Evolutionary conservation across 2,329 filamentous ascomycete genomes (phyloP).

Genomic region (Fusarium hostae): DNA sequence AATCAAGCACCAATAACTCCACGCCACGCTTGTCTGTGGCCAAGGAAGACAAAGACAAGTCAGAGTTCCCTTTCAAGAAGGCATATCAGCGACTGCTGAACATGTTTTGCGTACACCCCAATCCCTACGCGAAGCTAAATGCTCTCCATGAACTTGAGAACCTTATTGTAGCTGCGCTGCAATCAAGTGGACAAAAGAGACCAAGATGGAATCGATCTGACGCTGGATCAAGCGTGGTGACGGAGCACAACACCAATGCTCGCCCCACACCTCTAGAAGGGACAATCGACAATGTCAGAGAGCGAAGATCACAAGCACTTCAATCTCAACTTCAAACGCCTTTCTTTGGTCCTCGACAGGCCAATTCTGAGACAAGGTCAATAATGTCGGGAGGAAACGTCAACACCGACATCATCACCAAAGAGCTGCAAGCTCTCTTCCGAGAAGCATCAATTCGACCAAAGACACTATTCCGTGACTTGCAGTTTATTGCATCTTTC

Average conservation of each 20-base stretch:
- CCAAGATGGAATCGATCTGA: conserved; percentile 52
- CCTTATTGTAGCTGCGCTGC: conserved; percentile 79
- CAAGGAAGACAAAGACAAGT: conserved; percentile 43
- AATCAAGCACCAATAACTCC: conserved; percentile 47
- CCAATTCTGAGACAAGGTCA: conserved; percentile 61
- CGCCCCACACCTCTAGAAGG: conserved; percentile 68
- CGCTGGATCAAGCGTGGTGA: conserved; percentile 48
- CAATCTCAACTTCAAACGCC: conserved; percentile 46
- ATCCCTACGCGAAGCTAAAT: conserved; percentile 86
- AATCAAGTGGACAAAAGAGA: conserved; percentile 49
- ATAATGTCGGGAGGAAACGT: conserved; percentile 60
- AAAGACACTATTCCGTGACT: conserved; percentile 81
- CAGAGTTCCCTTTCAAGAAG: conserved; percentile 81
- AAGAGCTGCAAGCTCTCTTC: conserved; percentile 74
- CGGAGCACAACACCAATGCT: conserved; percentile 47
- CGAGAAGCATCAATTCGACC: conserved; percentile 76
- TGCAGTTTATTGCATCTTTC: conserved; percentile 79
- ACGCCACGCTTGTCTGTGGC: conserved; percentile 35
- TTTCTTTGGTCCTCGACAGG: conserved; percentile 53
- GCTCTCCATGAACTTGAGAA: conserved; percentile 85
- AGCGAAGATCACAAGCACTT: conserved; percentile 68
- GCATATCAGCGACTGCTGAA: conserved; percentile 83
- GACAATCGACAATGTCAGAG: conserved; percentile 75
- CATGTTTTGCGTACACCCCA: conserved; percentile 89
- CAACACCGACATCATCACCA: conserved; percentile 73